Evolutionary conservation across 352 stramenopile genomes (phyloP), one percentile per base, ranked within the genome.

Genomic region (Plasmopara halstedii): DNA sequence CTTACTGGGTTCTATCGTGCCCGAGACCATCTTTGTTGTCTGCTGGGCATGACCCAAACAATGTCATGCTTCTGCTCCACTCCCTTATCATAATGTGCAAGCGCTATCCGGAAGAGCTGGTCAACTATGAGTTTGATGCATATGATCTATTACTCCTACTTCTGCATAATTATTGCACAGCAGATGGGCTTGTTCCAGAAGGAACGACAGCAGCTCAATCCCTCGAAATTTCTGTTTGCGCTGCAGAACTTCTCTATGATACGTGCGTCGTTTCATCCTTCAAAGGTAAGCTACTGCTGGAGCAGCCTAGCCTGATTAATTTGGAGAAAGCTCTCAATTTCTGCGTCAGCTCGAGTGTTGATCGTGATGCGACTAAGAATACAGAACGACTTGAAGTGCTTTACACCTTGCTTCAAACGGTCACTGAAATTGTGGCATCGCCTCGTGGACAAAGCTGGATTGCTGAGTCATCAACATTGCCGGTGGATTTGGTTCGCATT

Each of bases 291-390:
- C 21, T 79, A 14, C 50, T 93, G 29, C 38, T 93, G 19, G 59
- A 78, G 21, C 58, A 83, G 18, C 21, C 49, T 14, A 48, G 67
- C 18, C 43, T 88, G 9, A 57, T 53, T 6, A 65, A 53, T 1
- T 58, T 94, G 2, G 79, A 94, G 22, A 77, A 66, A 25, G 79
- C 77, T 1, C 61, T 90, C 3, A 81, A 73, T 25, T 85, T 75
- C 35, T 91, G 77, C 38, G 73, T 91, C 2, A 48, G 72, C 32
- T 58, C 60, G 18, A 78, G 90, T 34, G 48, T 82, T 14, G 47
- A 60, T 8, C 62, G 68, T 25, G 53, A 64, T 25, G 50, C 61
- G 2, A 56, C 50, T 0, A 43, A 62, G n/a, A 55, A 69, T 20
- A 31, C 50, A 2, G 51, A 75, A 29, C 40, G 82, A 5, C 47